A percentile compares a stretch with the other conserved stretches of the same genome.
Conservation (phyloP, 805 yeast genomes). For the Wickerhamomyces subpelliculosus region DNA sequence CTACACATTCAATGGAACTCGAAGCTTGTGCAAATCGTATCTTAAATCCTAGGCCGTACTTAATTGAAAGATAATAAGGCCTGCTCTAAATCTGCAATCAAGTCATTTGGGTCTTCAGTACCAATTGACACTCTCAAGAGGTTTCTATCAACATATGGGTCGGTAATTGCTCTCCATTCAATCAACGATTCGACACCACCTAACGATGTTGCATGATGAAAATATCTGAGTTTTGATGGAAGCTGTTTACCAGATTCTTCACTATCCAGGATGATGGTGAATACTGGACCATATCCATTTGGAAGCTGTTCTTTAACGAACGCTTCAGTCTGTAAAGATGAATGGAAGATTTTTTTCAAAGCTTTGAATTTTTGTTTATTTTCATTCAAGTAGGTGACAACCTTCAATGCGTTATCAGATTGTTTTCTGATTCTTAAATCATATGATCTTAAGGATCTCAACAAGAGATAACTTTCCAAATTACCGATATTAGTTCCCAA, state of each 20-base stretch:
- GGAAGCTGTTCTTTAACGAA: constrained; percentile 62
- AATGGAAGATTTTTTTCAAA: constrained; percentile 53
- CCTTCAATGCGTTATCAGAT: constrained; percentile 48
- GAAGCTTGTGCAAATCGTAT: too few species aligned
- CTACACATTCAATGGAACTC: too few species aligned
- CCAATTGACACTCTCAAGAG: constrained; percentile 77
- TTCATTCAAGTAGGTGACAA: constrained; percentile 53
- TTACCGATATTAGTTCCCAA: constrained; percentile 79
- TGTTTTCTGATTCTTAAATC: constrained; percentile 68
- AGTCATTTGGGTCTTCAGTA: constrained; percentile 67
- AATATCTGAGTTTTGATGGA: constrained; percentile 59
- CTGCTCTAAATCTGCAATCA: constrained; percentile 64
- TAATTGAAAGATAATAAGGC: constrained; percentile 33
- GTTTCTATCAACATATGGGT: constrained; percentile 45
- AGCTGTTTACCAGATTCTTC: constrained; percentile 52
- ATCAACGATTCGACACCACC: constrained; percentile 90
- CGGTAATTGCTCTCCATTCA: constrained; percentile 84
- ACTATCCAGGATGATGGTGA: constrained; percentile 49
- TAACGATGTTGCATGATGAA: constrained; percentile 87
- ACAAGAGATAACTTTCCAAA: constrained; percentile 64
- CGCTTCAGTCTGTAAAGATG: constrained; percentile 68
- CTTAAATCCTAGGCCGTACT: too few species aligned
- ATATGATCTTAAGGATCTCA: constrained; percentile 77
- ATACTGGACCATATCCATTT: constrained; percentile 68
- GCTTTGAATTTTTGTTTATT: constrained; percentile 42